Evolutionary conservation across 176 grass and related monocot genomes (phyloP).

Genomic region (barley (Hordeum vulgare)): MorexV3_pseudomolecules_assembly NC_058518.1:437572981-437573480

Average conservation of each 20-base stretch:
- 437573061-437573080: constrained; percentile 26
- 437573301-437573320: constrained; percentile 28
- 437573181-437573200: constrained; percentile 16
- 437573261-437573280: constrained; percentile 93
- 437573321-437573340: background rate
- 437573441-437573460: constrained; percentile 19
- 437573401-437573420: background rate
- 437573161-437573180: constrained; percentile 20
- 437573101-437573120: constrained; percentile 21
- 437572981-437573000: constrained; percentile 28
- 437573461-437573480: background rate
- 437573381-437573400: constrained; percentile 33
- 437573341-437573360: background rate
- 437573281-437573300: constrained; percentile 56
- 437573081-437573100: constrained; percentile 39
- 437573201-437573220: constrained; percentile 12
- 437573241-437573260: constrained; percentile 62
- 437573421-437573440: background rate
- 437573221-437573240: constrained; percentile 15
- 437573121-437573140: background rate
- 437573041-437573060: constrained; percentile 38
- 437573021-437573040: constrained; percentile 33
- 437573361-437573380: constrained; percentile 49
- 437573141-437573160: too few relatives aligned
- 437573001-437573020: background rate